Conservation (phyloP, 805 yeast species). For the Candida railenensis region DNA sequence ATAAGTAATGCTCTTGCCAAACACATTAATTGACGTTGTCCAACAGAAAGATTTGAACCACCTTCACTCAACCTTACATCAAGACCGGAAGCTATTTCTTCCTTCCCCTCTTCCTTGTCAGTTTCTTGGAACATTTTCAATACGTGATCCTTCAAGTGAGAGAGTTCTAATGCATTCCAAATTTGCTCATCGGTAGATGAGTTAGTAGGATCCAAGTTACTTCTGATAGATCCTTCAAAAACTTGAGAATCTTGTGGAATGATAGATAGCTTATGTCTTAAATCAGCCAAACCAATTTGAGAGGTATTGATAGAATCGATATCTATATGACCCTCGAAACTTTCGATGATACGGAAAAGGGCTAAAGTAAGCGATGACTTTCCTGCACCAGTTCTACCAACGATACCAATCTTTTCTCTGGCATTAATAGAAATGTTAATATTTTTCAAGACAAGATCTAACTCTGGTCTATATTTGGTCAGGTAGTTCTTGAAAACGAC, state of each 20-base stretch:
- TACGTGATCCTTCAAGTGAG: slow-evolving; percentile 43
- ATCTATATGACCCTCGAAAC: slow-evolving; percentile 31
- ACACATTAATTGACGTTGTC: slow-evolving; percentile 65
- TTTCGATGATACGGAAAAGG: slow-evolving; percentile 43
- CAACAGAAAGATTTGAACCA: slow-evolving; percentile 49
- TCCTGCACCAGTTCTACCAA: slow-evolving; percentile 48
- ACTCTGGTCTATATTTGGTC: slow-evolving; percentile 44
- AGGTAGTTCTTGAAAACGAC: slow-evolving; percentile 38
- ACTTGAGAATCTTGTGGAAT: slow-evolving; percentile 49
- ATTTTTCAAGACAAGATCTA: slow-evolving; percentile 42
- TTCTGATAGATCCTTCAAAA: slow-evolving; percentile 41
- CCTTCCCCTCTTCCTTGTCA: slow-evolving; percentile 20
- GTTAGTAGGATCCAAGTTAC: slow-evolving; percentile 42
- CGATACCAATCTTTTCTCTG: slow-evolving; percentile 43
- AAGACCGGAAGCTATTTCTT: slow-evolving; percentile 24
- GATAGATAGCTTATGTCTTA: slow-evolving; percentile 41
- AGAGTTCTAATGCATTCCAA: slow-evolving; percentile 43
- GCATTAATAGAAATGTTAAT: slow-evolving; percentile 37
- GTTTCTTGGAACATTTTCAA: slow-evolving; percentile 33
- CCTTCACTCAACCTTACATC: slow-evolving; percentile 44
- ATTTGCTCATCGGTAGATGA: slow-evolving; percentile 35
- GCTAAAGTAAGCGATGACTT: slow-evolving; percentile 45
- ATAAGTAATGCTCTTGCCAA: slow-evolving; percentile 74
- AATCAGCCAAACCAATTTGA: slow-evolving; percentile 38
- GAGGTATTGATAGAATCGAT: slow-evolving; percentile 36